phyloP scores from a whole-genome alignment of 768 basidiomycete genomes.

The Tubosaeta brunneosetosa region DNA sequence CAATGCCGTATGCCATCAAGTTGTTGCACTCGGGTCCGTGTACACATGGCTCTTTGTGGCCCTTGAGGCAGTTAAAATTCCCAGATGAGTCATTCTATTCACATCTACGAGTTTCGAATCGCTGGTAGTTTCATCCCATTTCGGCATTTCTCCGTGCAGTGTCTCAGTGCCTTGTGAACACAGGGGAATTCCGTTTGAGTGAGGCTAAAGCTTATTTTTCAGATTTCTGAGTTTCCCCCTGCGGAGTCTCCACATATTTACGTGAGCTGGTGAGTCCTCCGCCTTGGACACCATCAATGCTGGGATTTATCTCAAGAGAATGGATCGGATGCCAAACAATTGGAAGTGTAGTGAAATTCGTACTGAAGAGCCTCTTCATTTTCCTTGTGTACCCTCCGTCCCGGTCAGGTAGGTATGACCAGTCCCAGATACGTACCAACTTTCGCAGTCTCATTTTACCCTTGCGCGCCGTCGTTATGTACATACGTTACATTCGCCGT shows the following conservation, averaged over 20 bases:
- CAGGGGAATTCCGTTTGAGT: neutral
- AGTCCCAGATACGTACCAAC: neutral
- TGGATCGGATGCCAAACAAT: neutral
- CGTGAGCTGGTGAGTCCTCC: neutral
- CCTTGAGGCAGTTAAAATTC: neutral
- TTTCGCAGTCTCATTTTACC: neutral
- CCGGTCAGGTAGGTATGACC: neutral
- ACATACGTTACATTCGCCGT: neutral
- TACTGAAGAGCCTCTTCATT: neutral
- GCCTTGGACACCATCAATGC: neutral
- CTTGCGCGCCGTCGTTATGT: neutral
- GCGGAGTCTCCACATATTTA: neutral
- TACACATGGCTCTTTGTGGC: neutral
- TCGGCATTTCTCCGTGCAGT: neutral
- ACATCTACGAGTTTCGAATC: neutral
- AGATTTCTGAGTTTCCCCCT: neutral
- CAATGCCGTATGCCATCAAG: neutral
- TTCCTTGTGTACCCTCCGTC: neutral
- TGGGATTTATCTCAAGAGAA: neutral
- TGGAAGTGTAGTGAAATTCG: neutral
- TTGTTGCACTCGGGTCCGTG: neutral
- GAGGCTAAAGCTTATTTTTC: neutral
- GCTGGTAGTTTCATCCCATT: neutral
- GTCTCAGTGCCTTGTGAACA: neutral
- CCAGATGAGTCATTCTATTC: neutral